Evolutionary conservation across 2,329 filamentous ascomycete species (phyloP), one percentile per base, ranked within the genome.

Genomic region (Zalaria obscura): DNA sequence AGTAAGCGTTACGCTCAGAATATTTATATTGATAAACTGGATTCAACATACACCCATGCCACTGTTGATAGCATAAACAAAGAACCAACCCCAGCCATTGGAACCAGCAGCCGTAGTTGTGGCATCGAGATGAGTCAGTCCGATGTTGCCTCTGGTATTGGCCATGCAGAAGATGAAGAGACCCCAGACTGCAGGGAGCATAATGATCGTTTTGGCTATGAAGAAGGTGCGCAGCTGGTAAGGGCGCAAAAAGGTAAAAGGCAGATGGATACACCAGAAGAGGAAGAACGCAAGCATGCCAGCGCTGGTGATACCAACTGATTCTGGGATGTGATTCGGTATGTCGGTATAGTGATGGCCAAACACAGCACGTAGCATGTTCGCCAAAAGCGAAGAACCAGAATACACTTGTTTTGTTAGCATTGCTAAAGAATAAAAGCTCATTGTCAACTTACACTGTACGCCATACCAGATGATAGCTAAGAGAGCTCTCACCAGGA

Each of bases 121-220:
- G 4, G 32, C 37, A 41, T 36, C 40, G 46, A 36, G 37, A 38
- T 42, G 43, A 45, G 38, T n/a, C 35, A 41, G 27, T 9, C 54
- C 58, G 11, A 62, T 38, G 4, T 55, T 52, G 7, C 53, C 62
- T 11, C 59, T 56, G 1, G 60, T 63, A 46, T 61, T 60, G 27
- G 49, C 55, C 55, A 64, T 61, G 46, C 58, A 62, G 45, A 60
- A 63, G 26, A 66, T 60, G 48, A 63, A 61, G 8, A 62, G 45
- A 3, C 60, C 58, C 42, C 55, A 60, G 4, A 63, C 55, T 2
- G 72, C 69, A n/a, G 73, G 60, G 1, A 75, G 76, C 11, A 75
- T 58, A 45, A 66, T 57, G 31, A 60, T 52, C 4, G 55, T 57
- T 46, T 68, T 68, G 54, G 67, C 57, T 50, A 58, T 62, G 54